Evolutionary conservation across 2,329 filamentous ascomycete species (phyloP).

Genomic region (Fusarium compactum): DNA sequence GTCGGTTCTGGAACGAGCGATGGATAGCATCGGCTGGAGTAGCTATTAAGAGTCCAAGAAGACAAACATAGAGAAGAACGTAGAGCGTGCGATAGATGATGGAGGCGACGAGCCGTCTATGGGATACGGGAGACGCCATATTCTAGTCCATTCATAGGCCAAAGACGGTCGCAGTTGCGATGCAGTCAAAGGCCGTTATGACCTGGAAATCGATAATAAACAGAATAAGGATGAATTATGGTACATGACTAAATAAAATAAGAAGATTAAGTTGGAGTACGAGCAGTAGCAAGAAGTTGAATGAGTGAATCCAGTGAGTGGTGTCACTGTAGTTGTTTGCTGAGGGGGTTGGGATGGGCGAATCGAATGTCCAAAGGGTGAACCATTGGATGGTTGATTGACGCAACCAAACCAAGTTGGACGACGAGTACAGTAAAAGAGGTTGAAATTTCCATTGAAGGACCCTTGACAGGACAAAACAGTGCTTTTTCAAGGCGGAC

Average conservation of each 20-base stretch:
- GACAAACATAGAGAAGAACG: constrained; percentile 78
- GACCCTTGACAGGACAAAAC: constrained; percentile 15
- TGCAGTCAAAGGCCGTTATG: constrained; percentile 16
- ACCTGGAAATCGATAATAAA: constrained; percentile 28
- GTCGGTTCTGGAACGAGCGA: constrained; percentile 75
- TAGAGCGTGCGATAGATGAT: constrained; percentile 87
- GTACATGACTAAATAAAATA: constrained; percentile 47
- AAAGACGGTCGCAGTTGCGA: constrained; percentile 15
- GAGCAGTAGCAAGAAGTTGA: constrained; percentile 14
- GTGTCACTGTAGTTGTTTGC: constrained; percentile 34
- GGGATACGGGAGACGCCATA: constrained; percentile 54
- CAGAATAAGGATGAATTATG: constrained; percentile 25
- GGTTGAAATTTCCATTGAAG: constrained; percentile 26
- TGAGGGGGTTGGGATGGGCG: constrained; percentile 42
- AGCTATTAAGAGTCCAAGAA: constrained; percentile 79
- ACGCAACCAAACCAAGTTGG: constrained; percentile 22
- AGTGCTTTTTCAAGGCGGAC: background rate
- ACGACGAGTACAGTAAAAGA: constrained; percentile 21
- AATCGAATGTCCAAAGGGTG: constrained; percentile 40
- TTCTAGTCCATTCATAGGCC: constrained; percentile 20
- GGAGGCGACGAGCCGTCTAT: constrained; percentile 72
- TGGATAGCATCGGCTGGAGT: constrained; percentile 85
- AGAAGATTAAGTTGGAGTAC: background rate
- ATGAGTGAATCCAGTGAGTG: constrained; percentile 34
- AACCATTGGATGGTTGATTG: constrained; percentile 30